A percentile compares a stretch with the other conserved stretches of the same genome.
Conservation (phyloP, 768 basidiomycete genomes). For the Boletus rex-veris region DNA sequence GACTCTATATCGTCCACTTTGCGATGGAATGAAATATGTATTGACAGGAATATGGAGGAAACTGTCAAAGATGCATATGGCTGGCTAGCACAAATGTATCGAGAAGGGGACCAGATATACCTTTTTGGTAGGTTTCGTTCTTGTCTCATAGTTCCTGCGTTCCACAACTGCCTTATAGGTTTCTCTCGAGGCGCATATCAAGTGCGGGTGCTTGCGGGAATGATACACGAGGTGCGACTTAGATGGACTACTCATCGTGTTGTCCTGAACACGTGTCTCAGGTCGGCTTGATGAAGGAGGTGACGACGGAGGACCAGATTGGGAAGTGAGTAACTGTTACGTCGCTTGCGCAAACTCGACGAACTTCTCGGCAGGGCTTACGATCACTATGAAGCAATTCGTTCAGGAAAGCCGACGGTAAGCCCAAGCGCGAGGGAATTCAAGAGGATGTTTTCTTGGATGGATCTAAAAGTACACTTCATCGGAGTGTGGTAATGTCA, state of each 20-base stretch:
- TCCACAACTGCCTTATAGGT: too few relatives aligned
- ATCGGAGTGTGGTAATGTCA: neutral
- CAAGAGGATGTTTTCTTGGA: conserved; percentile 36
- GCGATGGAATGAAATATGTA: neutral
- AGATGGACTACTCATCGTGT: too few relatives aligned
- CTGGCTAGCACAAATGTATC: neutral
- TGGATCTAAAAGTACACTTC: neutral
- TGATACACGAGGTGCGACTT: conserved; percentile 34
- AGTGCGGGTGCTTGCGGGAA: conserved; percentile 37
- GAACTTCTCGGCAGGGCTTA: conserved; percentile 3
- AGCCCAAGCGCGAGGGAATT: conserved; percentile 23
- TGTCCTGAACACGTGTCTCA: neutral
- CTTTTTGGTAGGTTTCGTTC: too few relatives aligned
- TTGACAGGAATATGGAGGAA: neutral
- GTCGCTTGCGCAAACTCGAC: too few relatives aligned
- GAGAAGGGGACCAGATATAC: too few relatives aligned
- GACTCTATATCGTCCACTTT: neutral
- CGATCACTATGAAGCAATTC: conserved; percentile 2
- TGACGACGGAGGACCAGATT: conserved; percentile 17
- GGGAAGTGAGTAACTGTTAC: conserved; percentile 7
- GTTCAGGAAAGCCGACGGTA: conserved; percentile 4
- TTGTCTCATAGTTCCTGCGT: too few relatives aligned
- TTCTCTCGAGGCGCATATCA: conserved; percentile 45
- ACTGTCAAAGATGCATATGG: conserved; percentile 4
- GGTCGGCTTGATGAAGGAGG: neutral